Evolutionary conservation across 345 rosid genomes (phyloP).

Genomic region (Arabidopsis arenosa): DNA sequence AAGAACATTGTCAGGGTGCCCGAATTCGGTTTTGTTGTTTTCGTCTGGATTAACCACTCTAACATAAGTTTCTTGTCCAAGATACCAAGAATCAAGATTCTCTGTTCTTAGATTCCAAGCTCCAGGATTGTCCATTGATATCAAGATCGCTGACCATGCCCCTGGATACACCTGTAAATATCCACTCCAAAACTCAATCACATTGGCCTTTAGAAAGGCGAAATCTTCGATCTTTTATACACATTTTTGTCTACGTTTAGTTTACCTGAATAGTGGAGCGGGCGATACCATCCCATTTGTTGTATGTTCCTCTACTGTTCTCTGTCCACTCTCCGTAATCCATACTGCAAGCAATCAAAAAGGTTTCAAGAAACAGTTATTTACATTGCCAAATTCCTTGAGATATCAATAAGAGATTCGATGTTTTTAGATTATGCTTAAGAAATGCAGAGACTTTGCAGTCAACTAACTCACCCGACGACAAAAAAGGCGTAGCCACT

Average conservation of each 20-base stretch:
- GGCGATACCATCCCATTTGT: slow-evolving; percentile 99
- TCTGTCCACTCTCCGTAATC: slow-evolving; percentile 98
- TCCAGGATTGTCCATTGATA: slow-evolving; percentile 96
- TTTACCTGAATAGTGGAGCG: slow-evolving; percentile 84
- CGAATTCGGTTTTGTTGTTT: slow-evolving; percentile 89
- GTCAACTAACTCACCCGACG: slow-evolving; percentile 66
- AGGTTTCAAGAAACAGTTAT: background rate
- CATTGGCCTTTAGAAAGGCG: background rate
- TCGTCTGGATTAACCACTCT: slow-evolving; percentile 88
- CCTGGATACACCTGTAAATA: slow-evolving; percentile 87
- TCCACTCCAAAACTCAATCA: background rate
- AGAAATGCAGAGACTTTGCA: slow-evolving; percentile 12
- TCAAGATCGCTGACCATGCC: slow-evolving; percentile 91
- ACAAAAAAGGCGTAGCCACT: slow-evolving; percentile 95
- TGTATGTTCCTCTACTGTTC: slow-evolving; percentile 95
- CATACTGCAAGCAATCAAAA: slow-evolving; percentile 64
- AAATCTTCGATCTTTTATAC: background rate
- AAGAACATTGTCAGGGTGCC: slow-evolving; percentile 81
- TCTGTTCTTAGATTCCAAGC: slow-evolving; percentile 96
- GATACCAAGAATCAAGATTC: slow-evolving; percentile 98
- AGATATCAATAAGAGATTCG: background rate
- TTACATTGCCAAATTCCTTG: background rate
- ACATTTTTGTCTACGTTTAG: background rate
- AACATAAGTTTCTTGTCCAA: slow-evolving; percentile 96
- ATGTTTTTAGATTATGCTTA: background rate